A percentile compares a stretch with the other conserved stretches of the same genome.
These are phyloP conservation scores for Raddia distichophylla DNA, from an alignment of 176 grass and related monocot species.

Conservation along the genomic window DNA sequence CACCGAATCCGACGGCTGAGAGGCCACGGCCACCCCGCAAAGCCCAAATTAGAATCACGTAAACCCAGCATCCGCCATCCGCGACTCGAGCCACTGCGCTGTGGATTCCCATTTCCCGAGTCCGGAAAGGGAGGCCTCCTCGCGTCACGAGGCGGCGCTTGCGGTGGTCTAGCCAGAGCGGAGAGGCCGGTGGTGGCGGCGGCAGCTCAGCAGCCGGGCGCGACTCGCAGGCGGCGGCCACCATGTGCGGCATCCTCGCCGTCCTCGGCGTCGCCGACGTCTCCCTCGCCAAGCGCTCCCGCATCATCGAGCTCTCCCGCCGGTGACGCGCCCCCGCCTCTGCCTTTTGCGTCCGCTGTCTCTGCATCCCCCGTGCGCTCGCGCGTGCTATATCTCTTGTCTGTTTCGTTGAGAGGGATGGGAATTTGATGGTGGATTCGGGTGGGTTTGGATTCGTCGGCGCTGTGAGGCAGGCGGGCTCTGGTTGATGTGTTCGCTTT, in stretches of 20 bases:
- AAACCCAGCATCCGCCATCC: conserved; percentile 21
- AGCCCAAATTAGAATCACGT: conserved; percentile 42
- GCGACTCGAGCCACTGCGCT: neutral
- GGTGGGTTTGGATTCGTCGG: neutral
- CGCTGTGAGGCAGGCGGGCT: neutral
- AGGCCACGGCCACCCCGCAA: neutral
- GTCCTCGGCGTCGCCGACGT: conserved; percentile 85
- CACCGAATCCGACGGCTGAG: conserved; percentile 33
- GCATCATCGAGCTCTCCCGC: conserved; percentile 94
- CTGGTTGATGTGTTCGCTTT: neutral
- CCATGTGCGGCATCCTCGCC: conserved; percentile 99
- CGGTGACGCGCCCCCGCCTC: conserved; percentile 43
- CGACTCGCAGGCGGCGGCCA: neutral
- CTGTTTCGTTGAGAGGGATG: neutral
- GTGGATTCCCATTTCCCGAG: neutral
- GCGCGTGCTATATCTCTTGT: too few species aligned
- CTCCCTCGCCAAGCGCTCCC: conserved; percentile 81
- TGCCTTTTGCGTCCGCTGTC: neutral
- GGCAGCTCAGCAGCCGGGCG: neutral
- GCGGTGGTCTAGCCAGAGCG: neutral
- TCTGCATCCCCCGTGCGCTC: neutral
- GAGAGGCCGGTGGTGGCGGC: neutral
- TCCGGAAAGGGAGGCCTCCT: too few species aligned
- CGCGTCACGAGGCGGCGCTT: conserved; percentile 27
- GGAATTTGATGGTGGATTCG: neutral